Evolutionary conservation across 2,329 filamentous ascomycete species (phyloP).

Genomic region (Hymenoscyphus linearis): DNA sequence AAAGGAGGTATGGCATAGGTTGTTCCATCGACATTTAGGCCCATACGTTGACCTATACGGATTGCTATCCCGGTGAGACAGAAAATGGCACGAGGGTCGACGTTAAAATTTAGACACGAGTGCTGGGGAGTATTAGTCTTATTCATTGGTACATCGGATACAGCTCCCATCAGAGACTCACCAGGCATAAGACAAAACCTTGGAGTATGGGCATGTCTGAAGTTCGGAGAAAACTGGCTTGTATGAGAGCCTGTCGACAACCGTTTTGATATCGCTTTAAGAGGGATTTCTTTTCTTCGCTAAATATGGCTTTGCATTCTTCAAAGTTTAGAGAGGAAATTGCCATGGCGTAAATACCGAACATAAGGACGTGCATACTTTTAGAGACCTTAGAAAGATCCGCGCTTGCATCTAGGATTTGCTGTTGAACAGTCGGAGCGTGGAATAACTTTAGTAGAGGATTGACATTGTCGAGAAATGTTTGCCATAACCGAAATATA

Average conservation of each 20-base stretch:
- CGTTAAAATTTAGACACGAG: slow-evolving; percentile 32
- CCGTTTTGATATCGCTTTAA: slow-evolving; percentile 50
- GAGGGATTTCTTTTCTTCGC: slow-evolving; percentile 46
- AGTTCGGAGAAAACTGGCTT: slow-evolving; percentile 59
- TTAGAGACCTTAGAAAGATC: slow-evolving; percentile 40
- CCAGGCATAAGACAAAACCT: slow-evolving; percentile 62
- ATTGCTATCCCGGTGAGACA: slow-evolving; percentile 43
- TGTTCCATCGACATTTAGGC: slow-evolving; percentile 40
- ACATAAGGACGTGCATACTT: slow-evolving; percentile 62
- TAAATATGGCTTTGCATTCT: slow-evolving; percentile 47
- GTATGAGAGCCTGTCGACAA: slow-evolving; percentile 59
- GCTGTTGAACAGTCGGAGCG: slow-evolving; percentile 58
- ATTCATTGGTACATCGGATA: slow-evolving; percentile 10
- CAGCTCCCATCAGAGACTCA: slow-evolving; percentile 35
- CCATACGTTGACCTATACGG: slow-evolving; percentile 45
- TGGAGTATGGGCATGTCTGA: slow-evolving; percentile 62
- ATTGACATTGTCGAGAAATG: slow-evolving; percentile 65
- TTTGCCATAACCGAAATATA: slow-evolving; percentile 62
- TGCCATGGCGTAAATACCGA: slow-evolving; percentile 57
- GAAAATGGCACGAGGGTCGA: slow-evolving; percentile 42
- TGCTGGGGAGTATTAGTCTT: slow-evolving; percentile 10
- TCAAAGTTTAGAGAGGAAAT: slow-evolving; percentile 52
- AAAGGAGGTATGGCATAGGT: slow-evolving; percentile 38
- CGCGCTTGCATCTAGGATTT: slow-evolving; percentile 56
- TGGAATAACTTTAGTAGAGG: slow-evolving; percentile 65